phyloP scores from a whole-genome alignment of 805 yeast species.

The Tetrapisispora iriomotensis region DNA sequence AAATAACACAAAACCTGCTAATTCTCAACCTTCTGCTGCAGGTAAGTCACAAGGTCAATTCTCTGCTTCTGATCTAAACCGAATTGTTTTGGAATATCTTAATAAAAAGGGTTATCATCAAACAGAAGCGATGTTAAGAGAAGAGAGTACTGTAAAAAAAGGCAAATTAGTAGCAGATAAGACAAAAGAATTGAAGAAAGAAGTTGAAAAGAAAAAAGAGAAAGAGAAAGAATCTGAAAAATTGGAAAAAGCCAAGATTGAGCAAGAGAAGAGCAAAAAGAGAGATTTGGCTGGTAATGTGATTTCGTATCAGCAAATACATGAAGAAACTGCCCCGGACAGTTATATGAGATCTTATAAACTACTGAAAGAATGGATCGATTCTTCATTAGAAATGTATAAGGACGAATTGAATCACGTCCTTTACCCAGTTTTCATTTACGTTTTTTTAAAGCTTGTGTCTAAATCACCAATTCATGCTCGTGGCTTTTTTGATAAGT shows the following conservation, averaged over 20 bases:
- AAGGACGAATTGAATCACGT: constrained; percentile 77
- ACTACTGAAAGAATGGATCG: constrained; percentile 79
- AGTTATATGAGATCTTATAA: constrained; percentile 72
- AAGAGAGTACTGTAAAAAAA: constrained; percentile 52
- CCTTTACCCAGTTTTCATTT: constrained; percentile 87
- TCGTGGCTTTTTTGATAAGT: constrained; percentile 64
- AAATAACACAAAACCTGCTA: background rate
- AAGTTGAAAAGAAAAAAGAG: constrained; percentile 1
- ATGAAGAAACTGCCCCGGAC: constrained; percentile 39
- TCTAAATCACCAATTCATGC: constrained; percentile 55
- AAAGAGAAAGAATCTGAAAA: background rate
- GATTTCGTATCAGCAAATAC: constrained; percentile 17
- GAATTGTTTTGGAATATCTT: constrained; percentile 86
- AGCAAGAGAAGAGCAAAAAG: constrained; percentile 8
- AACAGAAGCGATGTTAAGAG: constrained; percentile 88
- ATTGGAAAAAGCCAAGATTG: constrained; percentile 24
- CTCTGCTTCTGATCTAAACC: constrained; percentile 79
- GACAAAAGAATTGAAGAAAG: background rate
- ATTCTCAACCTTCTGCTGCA: background rate
- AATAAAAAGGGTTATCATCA: constrained; percentile 89
- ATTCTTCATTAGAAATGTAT: constrained; percentile 81
- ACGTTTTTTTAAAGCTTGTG: constrained; percentile 72
- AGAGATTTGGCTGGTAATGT: constrained; percentile 24
- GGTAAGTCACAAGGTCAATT: constrained; percentile 26
- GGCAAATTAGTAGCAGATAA: background rate